phyloP scores from a whole-genome alignment of 331 rosid genomes.

The Quercus phellos region DNA sequence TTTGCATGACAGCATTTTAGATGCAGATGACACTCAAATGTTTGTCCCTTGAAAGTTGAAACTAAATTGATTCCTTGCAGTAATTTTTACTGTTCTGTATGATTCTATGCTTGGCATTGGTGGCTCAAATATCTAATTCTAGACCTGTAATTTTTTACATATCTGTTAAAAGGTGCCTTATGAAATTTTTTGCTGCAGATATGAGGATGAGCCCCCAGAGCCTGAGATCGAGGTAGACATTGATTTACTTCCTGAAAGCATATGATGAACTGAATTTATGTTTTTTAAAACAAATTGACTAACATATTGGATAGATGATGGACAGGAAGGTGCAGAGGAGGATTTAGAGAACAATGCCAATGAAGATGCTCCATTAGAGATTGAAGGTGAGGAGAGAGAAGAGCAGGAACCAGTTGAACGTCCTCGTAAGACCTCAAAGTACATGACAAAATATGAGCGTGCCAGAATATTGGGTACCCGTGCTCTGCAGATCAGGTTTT shows the following conservation, averaged over 20 bases:
- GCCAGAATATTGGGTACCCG: conserved; percentile 92
- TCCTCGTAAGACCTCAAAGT: conserved; percentile 70
- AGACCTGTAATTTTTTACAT: background rate
- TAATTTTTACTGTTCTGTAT: background rate
- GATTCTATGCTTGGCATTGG: background rate
- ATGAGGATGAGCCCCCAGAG: conserved; percentile 80
- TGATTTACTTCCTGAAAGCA: background rate
- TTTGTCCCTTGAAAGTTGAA: background rate
- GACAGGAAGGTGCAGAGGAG: conserved; percentile 84
- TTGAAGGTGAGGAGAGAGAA: conserved; percentile 60
- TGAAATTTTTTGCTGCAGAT: conserved; percentile 38
- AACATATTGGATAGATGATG: conserved; percentile 4
- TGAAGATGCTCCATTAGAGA: conserved; percentile 48
- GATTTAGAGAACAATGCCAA: conserved; percentile 53
- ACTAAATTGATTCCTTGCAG: background rate
- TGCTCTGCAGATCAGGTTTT: conserved; percentile 83
- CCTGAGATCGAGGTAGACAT: conserved; percentile 80
- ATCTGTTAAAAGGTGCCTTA: background rate
- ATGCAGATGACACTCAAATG: background rate
- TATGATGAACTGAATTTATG: background rate
- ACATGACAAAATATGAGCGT: conserved; percentile 90
- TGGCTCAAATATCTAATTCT: background rate
- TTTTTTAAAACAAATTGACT: background rate
- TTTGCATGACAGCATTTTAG: background rate
- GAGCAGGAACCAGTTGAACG: conserved; percentile 35